phyloP scores from a whole-genome alignment of 768 basidiomycete species.

The Tricholoma saponaceum region DNA sequence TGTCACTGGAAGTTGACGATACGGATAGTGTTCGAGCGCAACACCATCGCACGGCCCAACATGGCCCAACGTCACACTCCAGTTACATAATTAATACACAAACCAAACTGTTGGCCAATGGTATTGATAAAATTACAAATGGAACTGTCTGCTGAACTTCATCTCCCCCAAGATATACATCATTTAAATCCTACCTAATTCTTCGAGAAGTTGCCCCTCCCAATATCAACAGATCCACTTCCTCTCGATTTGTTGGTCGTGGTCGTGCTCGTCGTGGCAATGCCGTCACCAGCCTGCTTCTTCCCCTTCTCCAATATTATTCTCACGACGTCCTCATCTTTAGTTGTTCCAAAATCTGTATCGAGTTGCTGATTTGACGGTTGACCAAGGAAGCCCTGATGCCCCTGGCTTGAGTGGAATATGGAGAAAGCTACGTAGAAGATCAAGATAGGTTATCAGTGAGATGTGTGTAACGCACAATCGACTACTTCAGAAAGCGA shows the following conservation, averaged over 20 bases:
- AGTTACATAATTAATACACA: no score
- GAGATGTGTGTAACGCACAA: constrained; percentile 41
- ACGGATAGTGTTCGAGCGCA: no score
- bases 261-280: constrained; percentile 20
- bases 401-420: constrained; percentile 67
- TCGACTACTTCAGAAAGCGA: constrained; percentile 78
- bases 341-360: constrained; percentile 59
- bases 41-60: no score
- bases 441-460: not conserved
- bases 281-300: constrained; percentile 48
- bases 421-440: constrained; percentile 57
- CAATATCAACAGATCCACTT: constrained; percentile 5
- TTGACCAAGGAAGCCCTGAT: constrained; percentile 69
- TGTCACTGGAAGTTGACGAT: no score
- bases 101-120: not conserved
- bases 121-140: not conserved
- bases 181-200: not conserved
- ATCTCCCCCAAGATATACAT: not conserved
- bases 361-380: constrained; percentile 86
- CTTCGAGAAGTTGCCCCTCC: not conserved
- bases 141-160: not conserved
- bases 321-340: constrained; percentile 59
- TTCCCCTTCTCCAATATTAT: constrained; percentile 62
- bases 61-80: no score
- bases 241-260: constrained; percentile 23